phyloP scores from a whole-genome alignment of 2,329 filamentous ascomycete species.

The Colletotrichum aenigma region DNA sequence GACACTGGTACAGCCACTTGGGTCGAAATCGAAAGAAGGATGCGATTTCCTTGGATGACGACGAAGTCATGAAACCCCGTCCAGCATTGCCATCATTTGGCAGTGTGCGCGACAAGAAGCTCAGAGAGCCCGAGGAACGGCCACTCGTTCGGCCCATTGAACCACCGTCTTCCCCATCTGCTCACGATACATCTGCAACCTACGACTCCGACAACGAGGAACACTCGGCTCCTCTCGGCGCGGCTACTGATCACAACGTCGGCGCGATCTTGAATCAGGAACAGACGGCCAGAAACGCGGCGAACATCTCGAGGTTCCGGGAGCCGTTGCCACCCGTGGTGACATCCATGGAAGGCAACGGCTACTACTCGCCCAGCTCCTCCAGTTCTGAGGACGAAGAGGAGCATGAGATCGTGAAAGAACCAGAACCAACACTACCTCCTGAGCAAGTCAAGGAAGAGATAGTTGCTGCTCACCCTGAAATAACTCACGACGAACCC shows the following conservation, averaged over 20 bases:
- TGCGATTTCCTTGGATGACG: constrained; percentile 54
- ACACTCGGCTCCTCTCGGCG: constrained; percentile 37
- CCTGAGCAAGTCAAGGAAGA: not conserved
- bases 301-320: constrained; percentile 61
- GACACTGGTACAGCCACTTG: constrained; percentile 51
- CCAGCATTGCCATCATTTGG: constrained; percentile 77
- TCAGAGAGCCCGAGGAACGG: constrained; percentile 57
- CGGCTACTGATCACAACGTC: constrained; percentile 64
- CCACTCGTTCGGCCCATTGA: constrained; percentile 61
- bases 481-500: not conserved
- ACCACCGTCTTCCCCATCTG: constrained; percentile 30
- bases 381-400: constrained; percentile 44
- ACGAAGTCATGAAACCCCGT: constrained; percentile 75
- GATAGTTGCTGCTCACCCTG: not conserved
- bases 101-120: constrained; percentile 70
- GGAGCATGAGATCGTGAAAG: constrained; percentile 14
- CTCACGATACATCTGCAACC: constrained; percentile 27
- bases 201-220: constrained; percentile 28
- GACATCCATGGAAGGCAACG: constrained; percentile 69
- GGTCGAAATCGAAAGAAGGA: constrained; percentile 58
- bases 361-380: constrained; percentile 65
- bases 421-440: constrained; percentile 4
- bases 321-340: constrained; percentile 75
- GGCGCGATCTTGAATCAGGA: constrained; percentile 62
- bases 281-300: constrained; percentile 53